Evolutionary conservation across 2,329 filamentous ascomycete species (phyloP), one percentile per base, ranked within the genome.

Genomic region (Fusarium sp.): DNA sequence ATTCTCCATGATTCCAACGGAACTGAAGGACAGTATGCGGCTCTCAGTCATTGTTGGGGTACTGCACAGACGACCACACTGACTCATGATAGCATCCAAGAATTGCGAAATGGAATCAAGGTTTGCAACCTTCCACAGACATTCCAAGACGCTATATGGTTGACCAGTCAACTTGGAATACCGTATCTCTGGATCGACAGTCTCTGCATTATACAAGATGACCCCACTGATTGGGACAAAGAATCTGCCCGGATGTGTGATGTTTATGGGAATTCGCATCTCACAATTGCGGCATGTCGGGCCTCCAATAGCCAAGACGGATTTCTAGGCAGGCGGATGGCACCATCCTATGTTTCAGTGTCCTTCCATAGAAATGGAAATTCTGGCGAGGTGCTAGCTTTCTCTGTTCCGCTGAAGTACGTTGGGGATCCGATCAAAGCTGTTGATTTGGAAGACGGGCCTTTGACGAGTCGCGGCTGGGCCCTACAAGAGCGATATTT

Each of bases 21-120:
- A 15, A 28, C 31, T 9, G 12, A 34, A 9, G 31, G 31, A 34
- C 31, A 54, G 10, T 54, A 43, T 54, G 37, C 51, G 6, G 13
- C 37, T 13, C 51, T 54, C 51, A 54, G 51, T 34, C 15, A 53
- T 43, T 53, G 51, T 12, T 54, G 51, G 51, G 51, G 51, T 23
- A 41, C 51, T 43, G n/a, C 23, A 31, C 27, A 16, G 37, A 27
- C 51, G 23, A 7, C 7, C 11, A 54, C 37, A 5, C 23, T 54
- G 13, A 54, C 31, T 34, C 7, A 34, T 12, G 31, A 34, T 12
- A 34, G 12, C 31, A 34, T 34, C 31, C 4, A 34, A 9, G 31
- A 34, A 12, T 34, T 34, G 31, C 31, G 31, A 34, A 34, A 34
- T 34, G 31, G 31, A 34, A 34, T 34, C 31, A 34, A 12, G 31